phyloP scores from a whole-genome alignment of 768 basidiomycete genomes.

The Exidia glandulosa region DNA sequence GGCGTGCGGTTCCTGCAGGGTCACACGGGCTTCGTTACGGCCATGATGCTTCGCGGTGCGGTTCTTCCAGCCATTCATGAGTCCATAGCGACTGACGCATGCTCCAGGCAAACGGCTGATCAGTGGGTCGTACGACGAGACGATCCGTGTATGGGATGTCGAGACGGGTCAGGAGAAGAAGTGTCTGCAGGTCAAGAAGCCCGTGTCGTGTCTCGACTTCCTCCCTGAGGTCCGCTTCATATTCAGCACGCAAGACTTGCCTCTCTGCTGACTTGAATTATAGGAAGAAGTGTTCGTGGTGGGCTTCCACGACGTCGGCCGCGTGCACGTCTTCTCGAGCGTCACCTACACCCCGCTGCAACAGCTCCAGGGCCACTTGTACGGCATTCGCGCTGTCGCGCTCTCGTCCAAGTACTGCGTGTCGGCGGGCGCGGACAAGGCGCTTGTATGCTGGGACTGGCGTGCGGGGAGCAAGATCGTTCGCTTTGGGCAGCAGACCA shows the following conservation, averaged over 20 bases:
- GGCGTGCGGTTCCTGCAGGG: constrained; percentile 66
- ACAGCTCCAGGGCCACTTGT: constrained; percentile 71
- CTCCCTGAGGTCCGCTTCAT: too few relatives aligned
- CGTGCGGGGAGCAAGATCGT: constrained; percentile 80
- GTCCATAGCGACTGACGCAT: neutral
- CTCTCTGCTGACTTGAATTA: neutral
- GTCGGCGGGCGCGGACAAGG: constrained; percentile 66
- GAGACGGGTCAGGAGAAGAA: constrained; percentile 55
- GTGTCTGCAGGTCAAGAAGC: constrained; percentile 75
- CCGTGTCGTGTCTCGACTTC: constrained; percentile 85
- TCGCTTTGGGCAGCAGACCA: constrained; percentile 87
- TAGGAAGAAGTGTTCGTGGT: constrained; percentile 80
- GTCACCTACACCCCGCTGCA: constrained; percentile 75
- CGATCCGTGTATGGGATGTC: constrained; percentile 88
- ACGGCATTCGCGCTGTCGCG: constrained; percentile 83
- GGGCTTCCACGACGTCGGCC: constrained; percentile 86
- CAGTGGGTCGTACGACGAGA: constrained; percentile 86
- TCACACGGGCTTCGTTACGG: constrained; percentile 83
- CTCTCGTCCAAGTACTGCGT: constrained; percentile 78
- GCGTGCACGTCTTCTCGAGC: constrained; percentile 81
- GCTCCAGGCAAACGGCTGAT: constrained; percentile 60
- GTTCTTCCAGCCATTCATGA: neutral
- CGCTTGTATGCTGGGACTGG: constrained; percentile 84
- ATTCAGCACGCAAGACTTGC: constrained; percentile 33
- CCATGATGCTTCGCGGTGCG: constrained; percentile 51